Evolutionary conservation across 192 early-diverging fungal genomes (phyloP).

Genomic region (Funneliformis mosseae): DNA sequence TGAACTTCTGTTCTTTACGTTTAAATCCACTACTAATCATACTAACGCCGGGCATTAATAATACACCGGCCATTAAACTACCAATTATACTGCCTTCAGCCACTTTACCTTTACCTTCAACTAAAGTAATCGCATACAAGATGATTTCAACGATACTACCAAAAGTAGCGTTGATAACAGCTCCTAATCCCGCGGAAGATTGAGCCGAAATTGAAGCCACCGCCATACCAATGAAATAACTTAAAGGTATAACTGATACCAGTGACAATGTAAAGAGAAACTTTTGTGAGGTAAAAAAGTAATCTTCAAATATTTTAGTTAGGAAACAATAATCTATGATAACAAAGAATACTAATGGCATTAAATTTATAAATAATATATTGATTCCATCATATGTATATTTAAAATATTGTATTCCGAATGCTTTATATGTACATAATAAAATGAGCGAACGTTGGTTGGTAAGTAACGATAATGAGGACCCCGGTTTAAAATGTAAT

Average conservation of each 20-base stretch:
- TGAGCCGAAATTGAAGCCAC: conserved; percentile 97
- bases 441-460: conserved; percentile 59
- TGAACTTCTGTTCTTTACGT: conserved; percentile 92
- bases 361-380: conserved; percentile 93
- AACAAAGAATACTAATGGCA: conserved; percentile 81
- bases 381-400: conserved; percentile 96
- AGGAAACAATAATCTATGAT: conserved; percentile 81
- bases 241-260: conserved; percentile 83
- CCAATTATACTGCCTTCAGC: conserved; percentile 94
- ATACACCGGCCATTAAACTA: conserved; percentile 83
- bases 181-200: conserved; percentile 88
- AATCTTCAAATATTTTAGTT: conserved; percentile 45
- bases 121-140: conserved; percentile 86
- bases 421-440: conserved; percentile 85
- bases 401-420: conserved; percentile 93
- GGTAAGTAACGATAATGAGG: conserved; percentile 32
- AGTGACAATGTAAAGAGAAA: conserved; percentile 69
- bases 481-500: conserved; percentile 68
- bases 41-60: conserved; percentile 89
- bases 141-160: conserved; percentile 96
- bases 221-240: conserved; percentile 97
- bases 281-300: conserved; percentile 46
- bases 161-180: conserved; percentile 97
- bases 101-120: conserved; percentile 81
- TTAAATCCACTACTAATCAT: conserved; percentile 93